Evolutionary conservation across 495 filamentous ascomycete species (phyloP).

Genomic region (Pyrenula aspistea): DNA sequence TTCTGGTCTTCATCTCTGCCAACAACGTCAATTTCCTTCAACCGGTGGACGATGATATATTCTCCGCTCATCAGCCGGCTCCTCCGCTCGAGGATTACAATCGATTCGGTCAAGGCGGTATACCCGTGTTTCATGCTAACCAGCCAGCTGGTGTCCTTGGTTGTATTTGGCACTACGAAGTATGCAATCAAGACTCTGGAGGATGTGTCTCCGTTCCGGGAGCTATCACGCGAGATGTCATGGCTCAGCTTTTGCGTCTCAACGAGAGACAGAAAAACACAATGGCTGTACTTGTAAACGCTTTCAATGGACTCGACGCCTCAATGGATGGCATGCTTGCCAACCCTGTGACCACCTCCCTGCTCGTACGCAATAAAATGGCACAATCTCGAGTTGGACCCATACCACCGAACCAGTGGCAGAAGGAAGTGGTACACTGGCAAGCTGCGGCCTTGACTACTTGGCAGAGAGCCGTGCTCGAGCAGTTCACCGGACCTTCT

Average conservation of each 20-base stretch:
- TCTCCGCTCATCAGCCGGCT: constrained; percentile 5
- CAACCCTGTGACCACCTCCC: background rate
- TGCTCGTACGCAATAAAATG: background rate
- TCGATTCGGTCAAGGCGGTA: background rate
- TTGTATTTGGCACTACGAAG: background rate
- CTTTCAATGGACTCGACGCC: background rate
- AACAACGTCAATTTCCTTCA: constrained; percentile 11
- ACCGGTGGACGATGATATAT: constrained; percentile 15
- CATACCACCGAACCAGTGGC: constrained; percentile 16
- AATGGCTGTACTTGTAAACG: background rate
- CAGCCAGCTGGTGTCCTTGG: background rate
- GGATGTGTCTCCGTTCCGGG: background rate
- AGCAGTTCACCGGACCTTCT: constrained; percentile 10
- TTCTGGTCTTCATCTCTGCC: constrained; percentile 11
- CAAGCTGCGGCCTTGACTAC: constrained; percentile 8
- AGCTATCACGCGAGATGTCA: background rate
- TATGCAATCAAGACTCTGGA: background rate
- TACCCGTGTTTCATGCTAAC: background rate
- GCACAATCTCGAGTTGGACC: background rate
- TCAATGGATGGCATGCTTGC: background rate
- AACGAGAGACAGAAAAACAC: background rate
- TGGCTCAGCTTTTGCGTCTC: background rate
- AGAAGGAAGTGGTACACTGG: constrained; percentile 13
- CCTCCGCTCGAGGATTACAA: background rate
- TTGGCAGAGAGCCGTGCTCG: constrained; percentile 9